Percentiles rank a stretch among this genome's conserved stretches.
phyloP scores from a whole-genome alignment of 2,329 filamentous ascomycete genomes.

The Penicillium sp. region DNA sequence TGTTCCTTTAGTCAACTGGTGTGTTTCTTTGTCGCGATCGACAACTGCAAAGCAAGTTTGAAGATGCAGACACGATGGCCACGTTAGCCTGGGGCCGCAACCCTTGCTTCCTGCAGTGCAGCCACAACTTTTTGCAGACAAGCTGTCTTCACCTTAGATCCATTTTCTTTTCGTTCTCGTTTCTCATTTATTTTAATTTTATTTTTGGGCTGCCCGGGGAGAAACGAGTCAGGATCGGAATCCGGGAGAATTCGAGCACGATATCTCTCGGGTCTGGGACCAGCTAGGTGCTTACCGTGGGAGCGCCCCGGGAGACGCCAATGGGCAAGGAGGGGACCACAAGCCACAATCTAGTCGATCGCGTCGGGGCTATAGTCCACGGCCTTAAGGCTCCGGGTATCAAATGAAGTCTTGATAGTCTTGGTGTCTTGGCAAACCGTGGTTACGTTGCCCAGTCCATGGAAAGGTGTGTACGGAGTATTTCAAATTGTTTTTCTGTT shows the following conservation, averaged over 20 bases:
- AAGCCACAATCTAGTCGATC: slow-evolving; percentile 13
- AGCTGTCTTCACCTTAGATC: slow-evolving; percentile 6
- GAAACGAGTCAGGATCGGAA: neutral
- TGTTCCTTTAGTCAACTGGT: slow-evolving; percentile 9
- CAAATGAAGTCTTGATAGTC: slow-evolving; percentile 8
- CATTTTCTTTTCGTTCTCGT: neutral
- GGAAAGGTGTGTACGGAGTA: neutral
- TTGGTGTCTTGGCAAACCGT: slow-evolving; percentile 3
- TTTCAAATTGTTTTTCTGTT: neutral
- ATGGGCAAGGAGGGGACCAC: slow-evolving; percentile 8
- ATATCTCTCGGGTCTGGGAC: neutral
- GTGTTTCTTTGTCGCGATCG: slow-evolving; percentile 3
- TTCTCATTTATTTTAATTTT: neutral
- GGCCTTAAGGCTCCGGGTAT: neutral
- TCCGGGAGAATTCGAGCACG: neutral
- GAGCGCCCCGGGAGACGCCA: neutral
- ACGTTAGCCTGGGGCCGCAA: slow-evolving; percentile 6
- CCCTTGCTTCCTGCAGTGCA: slow-evolving; percentile 9
- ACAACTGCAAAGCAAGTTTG: slow-evolving; percentile 4
- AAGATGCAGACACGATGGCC: slow-evolving; percentile 4
- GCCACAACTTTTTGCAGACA: neutral
- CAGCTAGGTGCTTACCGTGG: neutral
- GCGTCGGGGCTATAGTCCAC: slow-evolving; percentile 1
- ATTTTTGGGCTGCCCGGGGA: neutral
- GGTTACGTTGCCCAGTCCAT: neutral